Percentiles rank a stretch among this genome's conserved stretches.
Evolutionary conservation across 2,329 filamentous ascomycete genomes (phyloP).

Genomic region (Alternaria sp.): DNA sequence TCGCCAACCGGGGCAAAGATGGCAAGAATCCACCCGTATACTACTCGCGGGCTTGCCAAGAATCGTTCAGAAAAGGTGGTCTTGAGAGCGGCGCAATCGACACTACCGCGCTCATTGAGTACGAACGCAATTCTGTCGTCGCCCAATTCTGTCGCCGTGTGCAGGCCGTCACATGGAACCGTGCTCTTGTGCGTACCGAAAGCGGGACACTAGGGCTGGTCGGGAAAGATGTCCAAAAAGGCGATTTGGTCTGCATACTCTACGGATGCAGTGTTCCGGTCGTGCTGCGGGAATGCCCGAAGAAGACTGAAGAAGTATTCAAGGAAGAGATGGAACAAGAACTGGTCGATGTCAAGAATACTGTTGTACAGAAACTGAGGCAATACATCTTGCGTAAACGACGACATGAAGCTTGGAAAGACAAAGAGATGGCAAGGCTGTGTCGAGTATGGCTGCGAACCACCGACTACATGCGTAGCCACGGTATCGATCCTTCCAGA

Average conservation of each 20-base stretch:
- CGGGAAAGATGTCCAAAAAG: background rate
- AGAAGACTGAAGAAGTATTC: background rate
- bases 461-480: background rate
- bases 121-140: background rate
- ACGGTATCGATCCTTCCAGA: background rate
- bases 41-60: background rate
- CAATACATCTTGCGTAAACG: background rate
- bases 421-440: background rate
- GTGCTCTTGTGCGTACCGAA: background rate
- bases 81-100: background rate
- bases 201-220: background rate
- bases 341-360: background rate
- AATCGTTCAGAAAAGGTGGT: background rate
- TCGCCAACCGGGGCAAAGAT: background rate
- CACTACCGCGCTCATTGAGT: background rate
- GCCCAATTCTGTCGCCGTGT: background rate
- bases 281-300: background rate
- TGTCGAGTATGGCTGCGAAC: background rate
- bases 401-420: background rate
- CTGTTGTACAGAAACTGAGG: background rate
- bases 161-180: background rate
- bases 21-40: background rate
- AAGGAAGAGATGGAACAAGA: background rate
- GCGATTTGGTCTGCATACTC: background rate
- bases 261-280: background rate